Base-by-base conservation (phyloP, 2,329 filamentous ascomycete genomes). In the Penicillium olsonii region DNA sequence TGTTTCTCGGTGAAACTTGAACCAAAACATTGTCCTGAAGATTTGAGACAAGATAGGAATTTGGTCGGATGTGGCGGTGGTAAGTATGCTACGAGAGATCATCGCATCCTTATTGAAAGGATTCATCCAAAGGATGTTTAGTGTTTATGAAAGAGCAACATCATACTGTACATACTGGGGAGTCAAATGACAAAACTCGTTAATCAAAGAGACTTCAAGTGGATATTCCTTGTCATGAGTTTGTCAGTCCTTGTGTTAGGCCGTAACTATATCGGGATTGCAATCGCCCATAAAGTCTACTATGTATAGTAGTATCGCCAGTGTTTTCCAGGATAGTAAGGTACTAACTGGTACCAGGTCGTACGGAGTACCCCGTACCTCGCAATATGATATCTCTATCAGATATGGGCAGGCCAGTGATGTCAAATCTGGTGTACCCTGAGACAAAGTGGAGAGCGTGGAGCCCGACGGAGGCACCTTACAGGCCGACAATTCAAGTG, bases 371-470 rank as follows among this genome's bases (percentile, higher is more conserved):
- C n/a, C n/a, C n/a, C n/a, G n/a, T n/a, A n/a, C n/a, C n/a, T n/a
- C n/a, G n/a, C n/a, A n/a, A n/a, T n/a, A n/a, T n/a, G n/a, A n/a
- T n/a, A n/a, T n/a, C n/a, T n/a, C n/a, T n/a, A n/a, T 31, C 29
- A 31, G 29, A 31, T 31, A 31, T 40, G 5, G 37, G 10, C 14
- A 29, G 9, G 8, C n/a, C 20, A 37, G 35, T 42, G 18, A 48
- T 48, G 31, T 42, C 45, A 37, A 48, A n/a, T 22, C n/a, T 17
- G 27, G 6, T 42, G 31, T 26, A 17, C 19, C 37, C 44, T 43
- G 45, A 48, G 45, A 48, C 45, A 48, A 9, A 37, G 45, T 48
- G 45, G 45, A 37, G 39, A 31, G 20, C 31, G 31, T 48, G 45
- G 22, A 24, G 20, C 27, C 12, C 22, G 14, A 19, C 20, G 6